Conservation (phyloP, 495 filamentous ascomycete genomes). For the Hypoxylon lenormandii region DNA sequence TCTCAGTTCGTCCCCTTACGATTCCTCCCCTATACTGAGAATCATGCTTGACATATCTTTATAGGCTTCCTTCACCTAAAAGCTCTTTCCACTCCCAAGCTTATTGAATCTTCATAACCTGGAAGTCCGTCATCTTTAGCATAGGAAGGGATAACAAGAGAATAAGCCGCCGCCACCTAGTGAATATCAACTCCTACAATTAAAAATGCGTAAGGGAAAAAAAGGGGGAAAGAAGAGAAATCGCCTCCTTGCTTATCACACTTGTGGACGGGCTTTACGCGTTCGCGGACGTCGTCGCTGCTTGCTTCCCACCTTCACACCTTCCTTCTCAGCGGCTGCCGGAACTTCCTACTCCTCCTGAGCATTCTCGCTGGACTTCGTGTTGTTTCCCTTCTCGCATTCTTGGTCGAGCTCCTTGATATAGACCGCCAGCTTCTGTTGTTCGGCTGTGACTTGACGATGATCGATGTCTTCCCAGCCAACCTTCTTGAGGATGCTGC, state of each 20-base stretch:
- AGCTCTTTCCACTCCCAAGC: no score
- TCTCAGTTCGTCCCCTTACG: neutral
- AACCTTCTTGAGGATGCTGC: slow-evolving; percentile 65
- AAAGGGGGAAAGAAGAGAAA: neutral
- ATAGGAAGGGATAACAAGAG: neutral
- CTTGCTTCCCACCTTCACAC: slow-evolving; percentile 18
- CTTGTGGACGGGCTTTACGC: neutral
- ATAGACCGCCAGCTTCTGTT: slow-evolving; percentile 44
- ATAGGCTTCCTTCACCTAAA: neutral
- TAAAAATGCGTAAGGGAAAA: neutral
- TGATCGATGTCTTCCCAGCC: slow-evolving; percentile 68
- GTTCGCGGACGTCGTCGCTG: slow-evolving; percentile 7
- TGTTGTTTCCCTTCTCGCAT: slow-evolving; percentile 22
- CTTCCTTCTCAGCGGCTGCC: slow-evolving; percentile 2
- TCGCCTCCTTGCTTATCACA: neutral
- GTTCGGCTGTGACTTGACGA: slow-evolving; percentile 57
- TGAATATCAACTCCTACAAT: slow-evolving; percentile 2
- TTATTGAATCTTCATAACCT: neutral
- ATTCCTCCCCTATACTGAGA: slow-evolving; percentile 1
- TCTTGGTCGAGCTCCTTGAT: slow-evolving; percentile 44
- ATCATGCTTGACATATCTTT: slow-evolving; percentile 27
- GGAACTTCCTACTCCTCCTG: slow-evolving; percentile 4
- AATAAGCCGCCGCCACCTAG: neutral
- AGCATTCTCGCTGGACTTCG: slow-evolving; percentile 18
- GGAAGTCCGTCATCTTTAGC: neutral